Conservation (phyloP, 192 early-diverging fungal species). For the Coemansia sp. region DNA sequence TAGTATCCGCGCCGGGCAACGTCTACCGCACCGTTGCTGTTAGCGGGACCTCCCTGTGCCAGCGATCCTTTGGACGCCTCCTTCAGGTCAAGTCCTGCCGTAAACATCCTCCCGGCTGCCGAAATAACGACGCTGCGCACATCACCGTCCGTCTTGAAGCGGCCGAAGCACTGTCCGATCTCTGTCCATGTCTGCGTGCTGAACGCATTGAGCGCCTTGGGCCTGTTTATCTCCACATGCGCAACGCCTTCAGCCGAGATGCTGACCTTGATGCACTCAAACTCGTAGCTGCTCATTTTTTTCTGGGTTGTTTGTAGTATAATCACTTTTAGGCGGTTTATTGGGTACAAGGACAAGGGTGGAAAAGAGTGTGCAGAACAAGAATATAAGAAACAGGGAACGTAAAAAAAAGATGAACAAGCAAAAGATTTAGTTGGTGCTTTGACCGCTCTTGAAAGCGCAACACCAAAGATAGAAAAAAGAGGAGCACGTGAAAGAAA, state of each 20-base stretch:
- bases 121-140: conserved; percentile 79
- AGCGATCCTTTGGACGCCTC: conserved; percentile 30
- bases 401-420: not conserved
- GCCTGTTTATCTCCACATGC: conserved; percentile 81
- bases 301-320: not conserved
- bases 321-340: not conserved
- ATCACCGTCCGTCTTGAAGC: conserved; percentile 60
- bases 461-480: not conserved
- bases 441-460: not conserved
- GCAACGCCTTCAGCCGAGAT: conserved; percentile 64
- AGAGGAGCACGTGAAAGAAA: conserved; percentile 5
- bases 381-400: not conserved
- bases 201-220: conserved; percentile 83
- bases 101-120: conserved; percentile 75
- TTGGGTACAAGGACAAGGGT: not conserved
- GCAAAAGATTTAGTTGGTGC: not conserved
- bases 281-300: conserved; percentile 43
- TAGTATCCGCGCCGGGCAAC: conserved; percentile 50
- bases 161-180: conserved; percentile 60
- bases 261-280: conserved; percentile 62
- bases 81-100: conserved; percentile 87
- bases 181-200: conserved; percentile 69
- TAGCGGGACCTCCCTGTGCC: conserved; percentile 7
- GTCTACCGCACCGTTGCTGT: conserved; percentile 10
- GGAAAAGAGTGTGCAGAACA: not conserved